phyloP scores from a whole-genome alignment of 225 moss, liverwort and hornwort species.

The Asterella californica region DNA sequence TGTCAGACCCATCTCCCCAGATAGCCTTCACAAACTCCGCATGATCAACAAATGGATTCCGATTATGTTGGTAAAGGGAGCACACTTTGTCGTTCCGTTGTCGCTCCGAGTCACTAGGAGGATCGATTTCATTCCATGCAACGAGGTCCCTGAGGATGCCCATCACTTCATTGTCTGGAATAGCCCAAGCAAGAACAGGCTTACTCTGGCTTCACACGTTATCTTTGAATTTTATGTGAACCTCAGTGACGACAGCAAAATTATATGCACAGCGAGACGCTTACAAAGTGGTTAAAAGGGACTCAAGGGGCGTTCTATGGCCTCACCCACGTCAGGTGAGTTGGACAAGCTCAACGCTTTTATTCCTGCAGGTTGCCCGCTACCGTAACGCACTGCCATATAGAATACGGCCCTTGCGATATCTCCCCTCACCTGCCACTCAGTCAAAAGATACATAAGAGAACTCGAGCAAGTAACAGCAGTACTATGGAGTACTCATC shows the following conservation, averaged over 20 bases:
- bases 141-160: slow-evolving; percentile 75
- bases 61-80: slow-evolving; percentile 75
- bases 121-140: slow-evolving; percentile 65
- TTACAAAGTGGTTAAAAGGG: not conserved
- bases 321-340: slow-evolving; percentile 62
- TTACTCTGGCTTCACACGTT: no score
- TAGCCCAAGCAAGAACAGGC: not conserved
- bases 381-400: slow-evolving; percentile 89
- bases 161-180: slow-evolving; percentile 40
- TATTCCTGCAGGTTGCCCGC: slow-evolving; percentile 62
- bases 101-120: slow-evolving; percentile 60
- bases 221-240: no score
- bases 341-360: slow-evolving; percentile 65
- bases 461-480: not conserved
- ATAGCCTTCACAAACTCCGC: slow-evolving; percentile 65
- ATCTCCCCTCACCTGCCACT: slow-evolving; percentile 70
- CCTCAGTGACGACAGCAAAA: not conserved
- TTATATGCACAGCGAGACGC: not conserved
- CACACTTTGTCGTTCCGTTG: slow-evolving; percentile 66
- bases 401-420: slow-evolving; percentile 81
- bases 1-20: slow-evolving; percentile 43
- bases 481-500: slow-evolving; percentile 19
- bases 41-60: slow-evolving; percentile 92
- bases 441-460: not conserved
- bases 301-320: slow-evolving; percentile 11